These are phyloP conservation scores for Puccinia sorghi DNA, from an alignment of 1,284 basidiomycete genomes.

Conservation along the genomic window DNA sequence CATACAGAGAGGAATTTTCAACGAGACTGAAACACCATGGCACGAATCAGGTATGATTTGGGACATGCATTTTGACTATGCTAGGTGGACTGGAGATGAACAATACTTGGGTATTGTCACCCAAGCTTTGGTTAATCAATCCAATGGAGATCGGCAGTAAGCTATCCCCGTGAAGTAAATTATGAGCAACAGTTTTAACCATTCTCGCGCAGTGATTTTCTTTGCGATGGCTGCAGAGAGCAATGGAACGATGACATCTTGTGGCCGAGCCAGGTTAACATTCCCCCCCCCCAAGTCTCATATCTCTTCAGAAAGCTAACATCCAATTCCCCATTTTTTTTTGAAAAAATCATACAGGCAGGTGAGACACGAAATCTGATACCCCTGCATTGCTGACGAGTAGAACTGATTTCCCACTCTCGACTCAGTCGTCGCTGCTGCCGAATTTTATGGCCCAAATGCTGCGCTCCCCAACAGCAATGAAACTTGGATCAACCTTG, in stretches of 20 bases:
- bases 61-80: conserved; percentile 35
- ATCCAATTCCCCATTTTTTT: not conserved
- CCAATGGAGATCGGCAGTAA: conserved; percentile 19
- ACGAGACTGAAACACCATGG: conserved; percentile 29
- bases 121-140: conserved; percentile 23
- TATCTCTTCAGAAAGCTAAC: not conserved
- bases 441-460: conserved; percentile 32
- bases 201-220: conserved; percentile 30
- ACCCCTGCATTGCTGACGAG: not conserved
- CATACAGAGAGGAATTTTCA: conserved; percentile 30
- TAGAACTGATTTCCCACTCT: not conserved
- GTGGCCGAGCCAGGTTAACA: conserved; percentile 24
- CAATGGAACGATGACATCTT: conserved; percentile 47
- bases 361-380: not conserved
- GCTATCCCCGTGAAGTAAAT: not conserved
- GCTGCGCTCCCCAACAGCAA: conserved; percentile 9
- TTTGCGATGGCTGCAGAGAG: not conserved
- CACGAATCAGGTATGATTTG: conserved; percentile 48
- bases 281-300: not conserved
- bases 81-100: conserved; percentile 35
- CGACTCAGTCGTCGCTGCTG: conserved; percentile 26
- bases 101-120: conserved; percentile 18
- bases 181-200: not conserved
- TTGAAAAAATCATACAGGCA: not conserved
- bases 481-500: conserved; percentile 24